phyloP scores from a whole-genome alignment of 73 alveolate genomes.

The Durusdinium trenchii region DNA sequence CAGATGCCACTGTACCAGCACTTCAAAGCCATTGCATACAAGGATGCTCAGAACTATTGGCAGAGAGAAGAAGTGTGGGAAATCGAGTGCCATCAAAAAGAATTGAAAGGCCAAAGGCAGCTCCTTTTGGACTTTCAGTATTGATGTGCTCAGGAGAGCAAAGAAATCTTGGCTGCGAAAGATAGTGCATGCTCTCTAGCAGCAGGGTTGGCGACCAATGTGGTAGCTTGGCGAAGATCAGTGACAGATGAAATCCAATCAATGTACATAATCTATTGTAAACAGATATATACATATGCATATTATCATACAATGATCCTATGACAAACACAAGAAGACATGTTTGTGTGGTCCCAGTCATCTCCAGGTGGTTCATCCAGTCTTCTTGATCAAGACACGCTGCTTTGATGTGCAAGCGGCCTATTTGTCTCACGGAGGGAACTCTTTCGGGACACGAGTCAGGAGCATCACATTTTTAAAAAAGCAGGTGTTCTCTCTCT shows the following conservation, averaged over 20 bases:
- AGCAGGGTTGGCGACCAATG: constrained; percentile 56
- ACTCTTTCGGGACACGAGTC: no score
- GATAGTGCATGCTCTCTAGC: constrained; percentile 75
- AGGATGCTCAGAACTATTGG: constrained; percentile 12
- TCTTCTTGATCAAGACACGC: constrained; percentile 88
- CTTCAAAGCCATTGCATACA: constrained; percentile 23
- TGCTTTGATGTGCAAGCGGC: constrained; percentile 16
- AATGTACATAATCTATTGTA: not conserved
- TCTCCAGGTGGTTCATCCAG: constrained; percentile 74
- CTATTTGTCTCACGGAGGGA: no score
- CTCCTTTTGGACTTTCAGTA: not conserved
- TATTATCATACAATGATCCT: not conserved
- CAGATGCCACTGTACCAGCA: constrained; percentile 81
- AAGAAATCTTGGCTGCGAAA: constrained; percentile 30
- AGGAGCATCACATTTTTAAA: no score
- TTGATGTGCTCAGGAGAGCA: not conserved
- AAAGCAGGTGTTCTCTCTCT: no score
- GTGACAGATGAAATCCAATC: not conserved
- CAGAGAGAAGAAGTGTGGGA: not conserved
- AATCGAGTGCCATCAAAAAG: not conserved
- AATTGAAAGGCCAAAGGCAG: not conserved
- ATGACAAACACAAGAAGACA: not conserved
- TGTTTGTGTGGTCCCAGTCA: not conserved
- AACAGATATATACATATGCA: not conserved
- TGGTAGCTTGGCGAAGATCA: constrained; percentile 10